A percentile compares a stretch with the other conserved stretches of the same genome.
Conservation (phyloP, 495 filamentous ascomycete genomes). For the Podospora bellae-mahoneyi region DNA sequence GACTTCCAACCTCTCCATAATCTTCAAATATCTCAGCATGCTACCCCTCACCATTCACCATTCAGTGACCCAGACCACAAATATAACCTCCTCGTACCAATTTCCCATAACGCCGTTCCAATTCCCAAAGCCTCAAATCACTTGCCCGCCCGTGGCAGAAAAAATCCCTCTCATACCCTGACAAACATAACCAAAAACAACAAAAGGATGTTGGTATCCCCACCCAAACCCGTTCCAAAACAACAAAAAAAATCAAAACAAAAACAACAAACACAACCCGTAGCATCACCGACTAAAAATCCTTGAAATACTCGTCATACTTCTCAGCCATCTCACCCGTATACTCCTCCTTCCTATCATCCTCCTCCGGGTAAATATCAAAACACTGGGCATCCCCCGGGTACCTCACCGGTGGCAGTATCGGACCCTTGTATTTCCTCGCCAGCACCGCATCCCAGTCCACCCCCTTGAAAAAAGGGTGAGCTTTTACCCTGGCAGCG, state of each 20-base stretch:
- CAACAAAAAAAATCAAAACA: background rate
- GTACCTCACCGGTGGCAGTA: conserved; percentile 76
- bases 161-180: background rate
- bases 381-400: conserved; percentile 87
- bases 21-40: too few species aligned
- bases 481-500: conserved; percentile 73
- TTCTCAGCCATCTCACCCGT: conserved; percentile 67
- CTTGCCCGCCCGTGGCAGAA: background rate
- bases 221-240: background rate
- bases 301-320: conserved; percentile 75
- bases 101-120: background rate
- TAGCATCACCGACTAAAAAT: conserved; percentile 54
- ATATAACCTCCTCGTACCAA: too few species aligned
- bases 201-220: background rate
- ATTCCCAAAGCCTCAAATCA: background rate
- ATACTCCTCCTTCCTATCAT: conserved; percentile 56
- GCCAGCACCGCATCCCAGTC: conserved; percentile 83
- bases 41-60: too few species aligned
- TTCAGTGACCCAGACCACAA: too few species aligned
- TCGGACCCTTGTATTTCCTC: conserved; percentile 69
- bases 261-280: background rate
- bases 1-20: too few species aligned
- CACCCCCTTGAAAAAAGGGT: conserved; percentile 80
- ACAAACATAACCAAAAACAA: background rate
- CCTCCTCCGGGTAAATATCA: conserved; percentile 72